These are phyloP conservation scores for Murraya koenigii DNA, from an alignment of 345 rosid genomes.

Conservation along the genomic window DNA sequence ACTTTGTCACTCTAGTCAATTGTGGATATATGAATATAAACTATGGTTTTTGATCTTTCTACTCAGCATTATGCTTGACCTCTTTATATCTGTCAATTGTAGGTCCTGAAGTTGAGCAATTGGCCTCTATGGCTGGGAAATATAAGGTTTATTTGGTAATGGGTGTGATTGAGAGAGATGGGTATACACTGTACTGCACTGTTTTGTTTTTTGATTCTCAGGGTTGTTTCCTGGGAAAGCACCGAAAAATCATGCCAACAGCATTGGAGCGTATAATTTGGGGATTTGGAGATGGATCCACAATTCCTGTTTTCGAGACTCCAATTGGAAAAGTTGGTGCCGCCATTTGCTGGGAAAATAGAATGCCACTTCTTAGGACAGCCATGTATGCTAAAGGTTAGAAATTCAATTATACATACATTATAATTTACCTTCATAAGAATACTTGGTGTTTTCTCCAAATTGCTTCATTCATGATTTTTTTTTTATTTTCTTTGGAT, in stretches of 20 bases:
- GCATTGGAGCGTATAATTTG: slow-evolving; percentile 84
- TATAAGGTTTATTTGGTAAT: slow-evolving; percentile 80
- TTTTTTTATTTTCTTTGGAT: background rate
- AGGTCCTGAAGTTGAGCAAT: slow-evolving; percentile 83
- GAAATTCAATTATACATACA: slow-evolving; percentile 5
- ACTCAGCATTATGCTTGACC: background rate
- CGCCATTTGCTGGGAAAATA: slow-evolving; percentile 93
- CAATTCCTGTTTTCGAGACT: slow-evolving; percentile 78
- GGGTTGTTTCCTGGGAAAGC: slow-evolving; percentile 85
- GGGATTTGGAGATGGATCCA: slow-evolving; percentile 97
- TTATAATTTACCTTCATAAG: background rate
- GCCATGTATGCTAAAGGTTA: slow-evolving; percentile 94
- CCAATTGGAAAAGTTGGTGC: slow-evolving; percentile 86
- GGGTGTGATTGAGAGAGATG: slow-evolving; percentile 96
- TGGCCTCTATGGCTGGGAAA: slow-evolving; percentile 87
- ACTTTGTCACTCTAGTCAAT: background rate
- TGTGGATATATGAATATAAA: background rate
- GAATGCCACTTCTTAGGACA: slow-evolving; percentile 91
- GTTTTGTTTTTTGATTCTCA: slow-evolving; percentile 78
- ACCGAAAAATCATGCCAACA: slow-evolving; percentile 89
- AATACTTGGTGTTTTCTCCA: background rate
- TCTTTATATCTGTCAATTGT: slow-evolving; percentile 1
- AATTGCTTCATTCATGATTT: background rate
- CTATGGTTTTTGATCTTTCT: background rate
- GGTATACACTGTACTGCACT: slow-evolving; percentile 81